phyloP scores from a whole-genome alignment of 2,329 filamentous ascomycete genomes.

The Lasiodiplodia hormozganensis region DNA sequence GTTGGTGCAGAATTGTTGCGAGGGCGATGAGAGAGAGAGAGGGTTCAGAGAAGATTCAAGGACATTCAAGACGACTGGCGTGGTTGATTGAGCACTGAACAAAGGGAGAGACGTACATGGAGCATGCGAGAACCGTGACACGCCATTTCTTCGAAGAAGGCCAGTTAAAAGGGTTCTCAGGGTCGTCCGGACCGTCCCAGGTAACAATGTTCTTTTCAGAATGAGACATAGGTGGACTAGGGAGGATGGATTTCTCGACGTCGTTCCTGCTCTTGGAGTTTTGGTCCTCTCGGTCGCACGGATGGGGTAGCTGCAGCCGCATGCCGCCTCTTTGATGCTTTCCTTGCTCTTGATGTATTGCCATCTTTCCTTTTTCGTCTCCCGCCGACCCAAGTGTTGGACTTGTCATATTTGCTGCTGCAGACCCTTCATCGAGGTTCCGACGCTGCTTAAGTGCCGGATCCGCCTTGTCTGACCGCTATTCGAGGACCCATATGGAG shows the following conservation, averaged over 20 bases:
- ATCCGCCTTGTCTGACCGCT: not conserved
- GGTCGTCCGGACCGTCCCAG: slow-evolving; percentile 16
- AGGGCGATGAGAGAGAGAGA: not conserved
- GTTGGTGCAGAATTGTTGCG: not conserved
- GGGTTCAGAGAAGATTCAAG: not conserved
- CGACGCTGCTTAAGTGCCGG: not conserved
- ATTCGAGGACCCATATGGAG: slow-evolving; percentile 3
- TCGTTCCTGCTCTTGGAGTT: not conserved
- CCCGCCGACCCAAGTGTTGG: not conserved
- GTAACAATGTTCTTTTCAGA: not conserved
- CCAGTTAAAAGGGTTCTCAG: slow-evolving; percentile 40
- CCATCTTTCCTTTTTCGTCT: not conserved
- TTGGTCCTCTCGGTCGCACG: not conserved
- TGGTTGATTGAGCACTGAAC: not conserved
- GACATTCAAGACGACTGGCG: not conserved
- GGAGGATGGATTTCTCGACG: not conserved
- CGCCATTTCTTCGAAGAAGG: slow-evolving; percentile 42
- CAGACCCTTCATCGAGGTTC: not conserved
- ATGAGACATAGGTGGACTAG: slow-evolving; percentile 3
- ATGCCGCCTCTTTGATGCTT: not conserved
- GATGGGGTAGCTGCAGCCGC: not conserved
- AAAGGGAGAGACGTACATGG: slow-evolving; percentile 31
- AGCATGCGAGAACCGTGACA: slow-evolving; percentile 41
- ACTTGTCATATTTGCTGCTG: not conserved
- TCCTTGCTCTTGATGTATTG: slow-evolving; percentile 8